These are phyloP conservation scores for Hyaloscypha finlandica DNA, from an alignment of 495 filamentous ascomycete genomes.

Conservation along the genomic window DNA sequence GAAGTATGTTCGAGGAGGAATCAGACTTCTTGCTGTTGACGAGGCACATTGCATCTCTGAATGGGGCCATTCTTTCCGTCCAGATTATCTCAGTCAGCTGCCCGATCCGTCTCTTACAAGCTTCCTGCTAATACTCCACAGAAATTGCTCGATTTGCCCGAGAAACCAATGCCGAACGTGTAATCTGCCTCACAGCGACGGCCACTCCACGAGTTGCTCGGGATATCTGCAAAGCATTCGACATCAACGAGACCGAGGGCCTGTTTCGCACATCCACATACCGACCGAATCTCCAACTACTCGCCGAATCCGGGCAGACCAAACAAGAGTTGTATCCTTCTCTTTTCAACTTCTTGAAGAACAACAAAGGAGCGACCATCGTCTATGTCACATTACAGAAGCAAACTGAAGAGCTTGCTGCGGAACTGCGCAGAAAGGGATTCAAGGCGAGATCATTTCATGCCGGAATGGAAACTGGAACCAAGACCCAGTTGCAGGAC, in stretches of 20 bases:
- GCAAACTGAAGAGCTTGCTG: conserved; percentile 49
- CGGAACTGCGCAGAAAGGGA: conserved; percentile 35
- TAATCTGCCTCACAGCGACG: conserved; percentile 54
- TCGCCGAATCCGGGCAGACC: conserved; percentile 45
- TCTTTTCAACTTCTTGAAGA: conserved; percentile 47
- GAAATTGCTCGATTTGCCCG: conserved; percentile 56
- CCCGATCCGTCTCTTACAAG: neutral
- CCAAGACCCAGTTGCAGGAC: conserved; percentile 49
- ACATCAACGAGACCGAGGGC: conserved; percentile 43
- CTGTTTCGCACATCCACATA: conserved; percentile 60
- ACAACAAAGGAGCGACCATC: conserved; percentile 53
- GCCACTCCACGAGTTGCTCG: conserved; percentile 55
- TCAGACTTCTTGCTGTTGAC: conserved; percentile 59
- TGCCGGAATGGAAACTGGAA: conserved; percentile 48
- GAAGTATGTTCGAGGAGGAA: conserved; percentile 49
- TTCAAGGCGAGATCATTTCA: conserved; percentile 52
- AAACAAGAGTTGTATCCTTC: conserved; percentile 44
- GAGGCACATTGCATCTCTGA: conserved; percentile 64
- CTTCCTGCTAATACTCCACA: conserved; percentile 10
- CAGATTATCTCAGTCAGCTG: conserved; percentile 55
- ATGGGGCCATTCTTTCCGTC: conserved; percentile 62
- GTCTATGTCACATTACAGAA: conserved; percentile 58
- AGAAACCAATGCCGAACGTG: conserved; percentile 57
- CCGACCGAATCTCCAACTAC: conserved; percentile 53
- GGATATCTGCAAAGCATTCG: conserved; percentile 54